Percentiles rank a stretch among this genome's conserved stretches.
phyloP scores from a whole-genome alignment of 441 rosid genomes.

The Lepidium campestre region DNA sequence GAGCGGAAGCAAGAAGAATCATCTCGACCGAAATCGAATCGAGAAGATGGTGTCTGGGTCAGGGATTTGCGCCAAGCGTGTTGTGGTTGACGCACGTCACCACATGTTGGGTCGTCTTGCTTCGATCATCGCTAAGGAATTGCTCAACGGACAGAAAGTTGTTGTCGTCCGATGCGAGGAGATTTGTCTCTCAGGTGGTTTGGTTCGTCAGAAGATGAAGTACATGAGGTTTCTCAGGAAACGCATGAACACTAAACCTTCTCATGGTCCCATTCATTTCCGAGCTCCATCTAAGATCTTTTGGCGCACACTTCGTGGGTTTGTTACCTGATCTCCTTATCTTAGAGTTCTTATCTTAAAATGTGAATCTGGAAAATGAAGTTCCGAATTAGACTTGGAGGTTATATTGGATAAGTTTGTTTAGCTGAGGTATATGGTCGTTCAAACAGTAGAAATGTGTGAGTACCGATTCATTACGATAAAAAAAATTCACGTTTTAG shows the following conservation, averaged over 20 bases:
- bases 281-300: constrained; percentile 87
- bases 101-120: constrained; percentile 76
- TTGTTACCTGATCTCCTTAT: background rate
- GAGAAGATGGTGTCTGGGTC: constrained; percentile 75
- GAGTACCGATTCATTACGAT: too few relatives aligned
- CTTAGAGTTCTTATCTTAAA: background rate
- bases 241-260: constrained; percentile 95
- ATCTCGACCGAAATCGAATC: background rate
- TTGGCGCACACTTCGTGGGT: constrained; percentile 94
- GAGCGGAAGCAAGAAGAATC: constrained; percentile 1
- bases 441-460: background rate
- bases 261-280: constrained; percentile 93
- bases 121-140: constrained; percentile 70
- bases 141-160: constrained; percentile 76
- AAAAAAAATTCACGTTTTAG: too few relatives aligned
- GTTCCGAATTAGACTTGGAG: background rate
- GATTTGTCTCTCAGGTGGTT: constrained; percentile 82
- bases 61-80: constrained; percentile 62
- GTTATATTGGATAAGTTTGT: background rate
- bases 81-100: constrained; percentile 76
- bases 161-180: constrained; percentile 81
- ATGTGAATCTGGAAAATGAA: background rate
- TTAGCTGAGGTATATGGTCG: background rate
- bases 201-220: constrained; percentile 90
- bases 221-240: constrained; percentile 81